phyloP scores from a whole-genome alignment of 768 basidiomycete genomes.

The Panellus pusillus region DNA sequence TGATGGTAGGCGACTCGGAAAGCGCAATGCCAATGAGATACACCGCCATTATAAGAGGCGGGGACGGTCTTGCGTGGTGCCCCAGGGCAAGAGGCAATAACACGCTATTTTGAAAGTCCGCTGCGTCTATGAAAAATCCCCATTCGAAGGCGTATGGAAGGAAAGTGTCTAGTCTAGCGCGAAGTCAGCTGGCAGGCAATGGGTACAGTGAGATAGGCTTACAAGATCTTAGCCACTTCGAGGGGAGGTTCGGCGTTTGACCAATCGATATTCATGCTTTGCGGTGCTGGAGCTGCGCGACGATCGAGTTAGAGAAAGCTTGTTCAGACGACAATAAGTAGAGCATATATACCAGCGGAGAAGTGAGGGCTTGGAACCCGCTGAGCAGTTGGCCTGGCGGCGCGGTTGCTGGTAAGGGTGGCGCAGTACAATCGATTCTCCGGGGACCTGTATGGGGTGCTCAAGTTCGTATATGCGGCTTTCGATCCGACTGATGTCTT shows the following conservation, averaged over 20 bases:
- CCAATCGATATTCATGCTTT: neutral
- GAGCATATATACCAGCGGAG: neutral
- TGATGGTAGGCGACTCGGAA: neutral
- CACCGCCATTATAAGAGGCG: conserved; percentile 26
- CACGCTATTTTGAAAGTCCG: conserved; percentile 34
- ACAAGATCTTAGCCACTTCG: neutral
- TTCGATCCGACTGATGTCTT: conserved; percentile 37
- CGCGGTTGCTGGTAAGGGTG: conserved; percentile 25
- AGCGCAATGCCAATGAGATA: conserved; percentile 25
- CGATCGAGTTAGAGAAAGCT: neutral
- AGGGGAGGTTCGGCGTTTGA: conserved; percentile 5
- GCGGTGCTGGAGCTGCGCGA: neutral
- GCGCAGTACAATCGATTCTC: conserved; percentile 22
- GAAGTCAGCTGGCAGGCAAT: neutral
- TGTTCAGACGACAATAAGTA: no score
- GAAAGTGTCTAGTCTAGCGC: conserved; percentile 26
- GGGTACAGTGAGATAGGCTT: neutral
- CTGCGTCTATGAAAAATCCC: conserved; percentile 45
- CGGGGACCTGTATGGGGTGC: conserved; percentile 22
- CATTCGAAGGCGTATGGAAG: conserved; percentile 38
- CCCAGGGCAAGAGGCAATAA: conserved; percentile 22
- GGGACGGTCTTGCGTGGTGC: conserved; percentile 25
- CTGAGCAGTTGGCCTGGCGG: neutral
- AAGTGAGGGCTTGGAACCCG: neutral
- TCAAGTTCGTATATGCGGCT: conserved; percentile 36